Base-by-base conservation (phyloP, 2,329 filamentous ascomycete genomes). In the Cordyceps tenuipes region DNA sequence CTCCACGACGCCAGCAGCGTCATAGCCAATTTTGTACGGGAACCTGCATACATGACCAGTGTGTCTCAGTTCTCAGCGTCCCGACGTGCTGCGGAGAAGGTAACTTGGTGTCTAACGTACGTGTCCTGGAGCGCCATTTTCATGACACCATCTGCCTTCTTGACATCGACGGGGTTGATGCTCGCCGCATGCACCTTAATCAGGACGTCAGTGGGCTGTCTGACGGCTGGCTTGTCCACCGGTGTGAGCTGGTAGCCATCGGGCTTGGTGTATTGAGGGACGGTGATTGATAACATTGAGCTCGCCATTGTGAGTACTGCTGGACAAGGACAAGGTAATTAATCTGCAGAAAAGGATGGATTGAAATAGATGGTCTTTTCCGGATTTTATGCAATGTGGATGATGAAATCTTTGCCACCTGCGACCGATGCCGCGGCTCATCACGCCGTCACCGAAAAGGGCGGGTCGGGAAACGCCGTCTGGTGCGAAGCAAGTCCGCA, bases 141-240 rank as follows among this genome's bases (percentile, higher is more conserved):
- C 43, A 73, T 60, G 0, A 68, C 62, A 0, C 75, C 75, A 17
- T 66, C 65, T 0, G 75, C 76, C 56, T 71, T 72, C 62, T 75
- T 75, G 4, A 78, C 70, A 66, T 79, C 77, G 3, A 78, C 67
- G 0, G 77, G 75, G 61, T 80, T 79, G 46, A 79, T 68, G 50
- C 71, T 73, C 0, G 76, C 76, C 3, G 76, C 76, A 57, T 76
- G 68, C 9, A 79, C 74, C 52, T 69, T 72, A 44, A 79, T 73
- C 17, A 74, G 52, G 12, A 71, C 64, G 31, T 70, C 65, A 12
- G 61, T 62, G 17, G 63, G 41, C 1, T 63, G 52, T 9, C 62
- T 62, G 44, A 70, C 58, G 12, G 61, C 61, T 3, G 68, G 68
- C 44, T 63, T 63, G n/a, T 67, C 61, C 21, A 66, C 39, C 12